These are phyloP conservation scores for Pterulicium gracile DNA, from an alignment of 1,284 basidiomycete genomes.

Conservation along the genomic window DNA sequence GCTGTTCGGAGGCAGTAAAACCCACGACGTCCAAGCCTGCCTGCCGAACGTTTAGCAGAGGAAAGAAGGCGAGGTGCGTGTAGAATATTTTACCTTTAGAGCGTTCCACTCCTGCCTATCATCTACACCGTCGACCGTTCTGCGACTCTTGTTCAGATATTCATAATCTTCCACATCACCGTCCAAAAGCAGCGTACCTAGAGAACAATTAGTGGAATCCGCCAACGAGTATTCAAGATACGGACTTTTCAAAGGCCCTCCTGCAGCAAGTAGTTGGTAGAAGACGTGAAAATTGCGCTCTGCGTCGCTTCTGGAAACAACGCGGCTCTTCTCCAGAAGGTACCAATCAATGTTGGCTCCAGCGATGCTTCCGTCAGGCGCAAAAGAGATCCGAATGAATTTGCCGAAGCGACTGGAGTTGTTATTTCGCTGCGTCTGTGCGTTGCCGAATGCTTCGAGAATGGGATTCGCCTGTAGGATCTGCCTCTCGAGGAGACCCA, in stretches of 20 bases:
- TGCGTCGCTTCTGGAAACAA: constrained; percentile 79
- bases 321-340: constrained; percentile 93
- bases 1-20: constrained; percentile 76
- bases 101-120: constrained; percentile 83
- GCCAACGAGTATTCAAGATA: background rate
- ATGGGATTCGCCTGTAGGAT: constrained; percentile 98
- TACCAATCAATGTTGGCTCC: constrained; percentile 99
- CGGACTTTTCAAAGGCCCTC: constrained; percentile 53
- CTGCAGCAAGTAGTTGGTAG: constrained; percentile 80
- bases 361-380: constrained; percentile 88
- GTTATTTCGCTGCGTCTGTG: constrained; percentile 97
- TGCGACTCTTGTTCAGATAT: constrained; percentile 83
- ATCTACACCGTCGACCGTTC: constrained; percentile 92
- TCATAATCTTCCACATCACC: constrained; percentile 78
- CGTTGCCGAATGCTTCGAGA: constrained; percentile 97
- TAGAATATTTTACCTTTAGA: constrained; percentile 46
- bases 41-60: constrained; percentile 23
- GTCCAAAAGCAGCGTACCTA: constrained; percentile 71
- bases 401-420: constrained; percentile 99
- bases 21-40: constrained; percentile 81
- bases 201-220: constrained; percentile 8
- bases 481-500: constrained; percentile 90
- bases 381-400: constrained; percentile 95
- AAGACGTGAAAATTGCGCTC: constrained; percentile 97
- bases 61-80: background rate